These are phyloP conservation scores for Carex kokanica DNA, from an alignment of 176 grass and related monocot species.

Conservation along the genomic window DNA sequence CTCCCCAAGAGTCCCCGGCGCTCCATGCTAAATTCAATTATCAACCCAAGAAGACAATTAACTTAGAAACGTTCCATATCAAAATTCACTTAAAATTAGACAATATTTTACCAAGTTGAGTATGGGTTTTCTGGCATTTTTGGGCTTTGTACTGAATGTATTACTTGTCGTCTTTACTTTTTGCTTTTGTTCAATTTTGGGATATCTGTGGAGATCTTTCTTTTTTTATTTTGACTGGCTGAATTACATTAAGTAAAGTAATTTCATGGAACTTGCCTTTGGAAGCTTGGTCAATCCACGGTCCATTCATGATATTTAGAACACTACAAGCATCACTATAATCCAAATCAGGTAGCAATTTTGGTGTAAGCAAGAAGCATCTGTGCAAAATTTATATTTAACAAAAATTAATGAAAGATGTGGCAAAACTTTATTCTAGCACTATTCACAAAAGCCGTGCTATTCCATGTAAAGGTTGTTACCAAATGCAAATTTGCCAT, in stretches of 20 bases:
- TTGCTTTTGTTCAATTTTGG: neutral
- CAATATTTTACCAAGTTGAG: neutral
- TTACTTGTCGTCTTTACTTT: neutral
- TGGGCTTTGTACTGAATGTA: neutral
- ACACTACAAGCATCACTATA: slow-evolving; percentile 89
- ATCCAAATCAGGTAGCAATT: slow-evolving; percentile 84
- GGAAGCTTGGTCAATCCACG: slow-evolving; percentile 77
- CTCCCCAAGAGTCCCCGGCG: slow-evolving; percentile 40
- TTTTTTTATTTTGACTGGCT: neutral
- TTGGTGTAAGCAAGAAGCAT: slow-evolving; percentile 93
- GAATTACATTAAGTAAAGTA: neutral
- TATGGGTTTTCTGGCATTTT: neutral
- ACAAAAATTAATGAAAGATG: neutral
- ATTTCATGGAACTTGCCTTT: slow-evolving; percentile 37
- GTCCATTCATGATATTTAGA: slow-evolving; percentile 96
- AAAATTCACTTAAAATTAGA: neutral
- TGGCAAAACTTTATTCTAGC: neutral
- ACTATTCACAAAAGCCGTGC: neutral
- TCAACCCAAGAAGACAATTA: neutral
- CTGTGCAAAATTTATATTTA: slow-evolving; percentile 35
- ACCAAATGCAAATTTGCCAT: neutral
- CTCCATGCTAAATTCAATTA: slow-evolving; percentile 46
- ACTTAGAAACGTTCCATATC: neutral
- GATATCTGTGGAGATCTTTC: neutral
- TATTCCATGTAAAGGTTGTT: neutral